Evolutionary conservation across 495 filamentous ascomycete species (phyloP).

Genomic region (Trichoderma erinaceum): DNA sequence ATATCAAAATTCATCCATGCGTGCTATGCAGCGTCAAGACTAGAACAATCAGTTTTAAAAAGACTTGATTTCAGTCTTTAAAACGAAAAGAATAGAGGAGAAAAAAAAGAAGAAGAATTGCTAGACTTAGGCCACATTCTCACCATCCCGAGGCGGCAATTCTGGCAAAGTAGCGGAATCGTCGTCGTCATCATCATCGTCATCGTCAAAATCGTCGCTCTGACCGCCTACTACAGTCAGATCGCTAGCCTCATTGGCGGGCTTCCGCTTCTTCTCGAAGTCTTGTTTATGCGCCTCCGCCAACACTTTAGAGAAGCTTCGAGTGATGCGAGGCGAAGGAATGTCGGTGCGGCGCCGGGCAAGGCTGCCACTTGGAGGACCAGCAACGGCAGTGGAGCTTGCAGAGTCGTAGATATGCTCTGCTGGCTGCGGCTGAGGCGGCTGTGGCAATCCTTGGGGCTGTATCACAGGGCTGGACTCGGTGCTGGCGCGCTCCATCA

Average conservation of each 20-base stretch:
- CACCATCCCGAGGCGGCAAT: neutral
- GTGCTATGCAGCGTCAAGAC: too few relatives aligned
- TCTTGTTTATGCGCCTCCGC: conserved; percentile 77
- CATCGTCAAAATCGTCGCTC: conserved; percentile 22
- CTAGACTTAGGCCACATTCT: neutral
- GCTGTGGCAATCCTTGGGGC: neutral
- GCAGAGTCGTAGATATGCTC: conserved; percentile 8
- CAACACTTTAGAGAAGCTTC: conserved; percentile 38
- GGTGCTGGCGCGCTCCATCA: conserved; percentile 27
- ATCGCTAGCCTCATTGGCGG: conserved; percentile 26
- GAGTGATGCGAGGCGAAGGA: conserved; percentile 25
- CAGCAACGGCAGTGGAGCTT: conserved; percentile 11
- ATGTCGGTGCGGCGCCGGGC: conserved; percentile 24
- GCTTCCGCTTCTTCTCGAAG: conserved; percentile 65
- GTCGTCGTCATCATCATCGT: conserved; percentile 32
- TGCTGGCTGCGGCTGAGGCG: conserved; percentile 20
- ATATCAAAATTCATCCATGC: too few relatives aligned
- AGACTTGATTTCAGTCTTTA: too few relatives aligned
- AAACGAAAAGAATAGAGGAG: neutral
- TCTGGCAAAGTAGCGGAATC: conserved; percentile 21
- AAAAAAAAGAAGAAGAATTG: neutral
- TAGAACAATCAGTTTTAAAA: too few relatives aligned
- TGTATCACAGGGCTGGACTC: conserved; percentile 20
- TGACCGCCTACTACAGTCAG: conserved; percentile 15
- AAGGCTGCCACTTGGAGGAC: conserved; percentile 17